These are phyloP conservation scores for Blastobotrys serpentis DNA, from an alignment of 1,139 yeast species.

Conservation along the genomic window DNA sequence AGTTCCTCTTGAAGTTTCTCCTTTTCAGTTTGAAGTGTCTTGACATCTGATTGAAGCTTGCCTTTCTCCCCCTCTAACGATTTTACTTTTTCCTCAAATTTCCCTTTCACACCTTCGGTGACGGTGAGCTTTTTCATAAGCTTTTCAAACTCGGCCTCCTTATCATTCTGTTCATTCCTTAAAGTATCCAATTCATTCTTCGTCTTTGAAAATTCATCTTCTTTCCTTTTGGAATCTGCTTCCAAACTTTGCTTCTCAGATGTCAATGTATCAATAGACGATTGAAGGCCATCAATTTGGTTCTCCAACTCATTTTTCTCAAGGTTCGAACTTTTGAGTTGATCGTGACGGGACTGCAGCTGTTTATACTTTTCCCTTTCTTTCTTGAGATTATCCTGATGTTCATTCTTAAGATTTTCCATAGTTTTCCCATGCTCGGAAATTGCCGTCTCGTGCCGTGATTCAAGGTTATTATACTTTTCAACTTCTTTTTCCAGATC, in stretches of 20 bases:
- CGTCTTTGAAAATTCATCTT: constrained; percentile 11
- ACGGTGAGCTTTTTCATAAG: constrained; percentile 13
- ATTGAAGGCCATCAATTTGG: constrained; percentile 4
- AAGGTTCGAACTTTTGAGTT: constrained; percentile 4
- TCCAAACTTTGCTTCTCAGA: constrained; percentile 18
- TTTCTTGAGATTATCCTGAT: constrained; percentile 5
- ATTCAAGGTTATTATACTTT: constrained; percentile 16
- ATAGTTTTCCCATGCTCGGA: constrained; percentile 18
- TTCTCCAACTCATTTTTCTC: constrained; percentile 11
- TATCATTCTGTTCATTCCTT: constrained; percentile 2
- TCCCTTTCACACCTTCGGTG: constrained; percentile 10
- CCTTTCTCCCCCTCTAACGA: constrained; percentile 12
- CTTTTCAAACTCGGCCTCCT: constrained; percentile 11
- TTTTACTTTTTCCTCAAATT: constrained; percentile 9
- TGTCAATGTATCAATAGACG: neutral
- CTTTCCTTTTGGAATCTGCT: constrained; percentile 18
- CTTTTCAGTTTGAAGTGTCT: constrained; percentile 11
- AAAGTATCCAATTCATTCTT: constrained; percentile 1
- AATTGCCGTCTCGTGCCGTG: constrained; percentile 17
- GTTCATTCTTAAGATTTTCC: constrained; percentile 13
- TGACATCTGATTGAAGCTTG: constrained; percentile 9
- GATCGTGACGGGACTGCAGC: constrained; percentile 10
- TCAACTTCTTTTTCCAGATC: constrained; percentile 6
- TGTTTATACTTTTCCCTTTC: constrained; percentile 1
- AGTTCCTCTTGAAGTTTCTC: constrained; percentile 16